phyloP scores from a whole-genome alignment of 2,329 filamentous ascomycete genomes.

The Diaporthe caulivora region DNA sequence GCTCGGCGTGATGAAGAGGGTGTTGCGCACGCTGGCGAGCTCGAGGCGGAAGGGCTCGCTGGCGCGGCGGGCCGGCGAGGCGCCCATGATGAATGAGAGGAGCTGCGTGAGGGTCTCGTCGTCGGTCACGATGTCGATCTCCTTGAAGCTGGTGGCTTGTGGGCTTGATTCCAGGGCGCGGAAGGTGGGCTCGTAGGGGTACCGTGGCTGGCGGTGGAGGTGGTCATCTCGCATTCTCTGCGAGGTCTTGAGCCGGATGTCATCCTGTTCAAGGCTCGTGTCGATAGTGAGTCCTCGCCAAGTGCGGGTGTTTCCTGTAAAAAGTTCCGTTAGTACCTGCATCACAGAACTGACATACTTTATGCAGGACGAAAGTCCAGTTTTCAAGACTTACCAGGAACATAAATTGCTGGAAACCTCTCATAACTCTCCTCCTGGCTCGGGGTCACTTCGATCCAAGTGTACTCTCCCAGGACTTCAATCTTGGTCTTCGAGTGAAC shows the following conservation, averaged over 20 bases:
- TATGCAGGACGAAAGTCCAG: background rate
- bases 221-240: constrained; percentile 26
- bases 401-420: constrained; percentile 32
- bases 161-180: constrained; percentile 21
- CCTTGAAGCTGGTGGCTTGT: background rate
- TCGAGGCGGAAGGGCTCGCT: constrained; percentile 33
- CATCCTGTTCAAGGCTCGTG: background rate
- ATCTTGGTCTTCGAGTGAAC: constrained; percentile 10
- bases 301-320: constrained; percentile 24
- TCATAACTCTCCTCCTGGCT: constrained; percentile 25
- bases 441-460: constrained; percentile 32
- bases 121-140: constrained; percentile 34
- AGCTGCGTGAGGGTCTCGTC: constrained; percentile 26
- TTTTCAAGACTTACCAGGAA: constrained; percentile 9
- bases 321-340: background rate
- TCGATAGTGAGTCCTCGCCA: constrained; percentile 18
- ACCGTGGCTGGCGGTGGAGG: constrained; percentile 8
- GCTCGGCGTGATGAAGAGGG: constrained; percentile 26
- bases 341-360: background rate
- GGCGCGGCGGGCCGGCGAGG: background rate
- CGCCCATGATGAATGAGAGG: constrained; percentile 17
- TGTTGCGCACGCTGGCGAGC: constrained; percentile 30
- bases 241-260: background rate
- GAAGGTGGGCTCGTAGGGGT: constrained; percentile 37
- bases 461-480: constrained; percentile 35